Evolutionary conservation across 345 rosid species (phyloP).

Genomic region (Sonneratia alba): DNA sequence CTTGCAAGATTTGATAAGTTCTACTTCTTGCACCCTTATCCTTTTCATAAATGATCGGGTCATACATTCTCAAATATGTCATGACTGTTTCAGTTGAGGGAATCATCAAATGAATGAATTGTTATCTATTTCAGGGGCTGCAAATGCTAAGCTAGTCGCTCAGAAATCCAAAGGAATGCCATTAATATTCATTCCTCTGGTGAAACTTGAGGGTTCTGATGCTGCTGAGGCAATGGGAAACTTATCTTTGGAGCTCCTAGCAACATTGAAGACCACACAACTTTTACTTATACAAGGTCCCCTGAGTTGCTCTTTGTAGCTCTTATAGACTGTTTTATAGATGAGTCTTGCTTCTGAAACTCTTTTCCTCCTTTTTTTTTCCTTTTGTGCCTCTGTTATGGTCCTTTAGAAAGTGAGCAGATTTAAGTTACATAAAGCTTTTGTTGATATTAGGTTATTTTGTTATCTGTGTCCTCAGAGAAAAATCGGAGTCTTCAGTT

Average conservation of each 20-base stretch:
- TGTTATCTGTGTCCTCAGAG: slow-evolving; percentile 7
- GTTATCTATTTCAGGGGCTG: slow-evolving; percentile 29
- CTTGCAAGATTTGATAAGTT: not conserved
- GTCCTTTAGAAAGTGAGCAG: not conserved
- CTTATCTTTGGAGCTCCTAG: slow-evolving; percentile 53
- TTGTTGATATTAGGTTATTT: not conserved
- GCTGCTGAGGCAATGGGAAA: slow-evolving; percentile 52
- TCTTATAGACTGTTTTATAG: not conserved
- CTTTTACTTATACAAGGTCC: slow-evolving; percentile 40
- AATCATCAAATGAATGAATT: not conserved
- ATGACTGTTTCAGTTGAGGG: not conserved
- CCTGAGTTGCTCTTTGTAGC: slow-evolving; percentile 2
- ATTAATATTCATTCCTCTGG: slow-evolving; percentile 41
- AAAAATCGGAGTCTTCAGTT: slow-evolving; percentile 1
- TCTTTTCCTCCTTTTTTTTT: not conserved
- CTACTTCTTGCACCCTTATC: not conserved
- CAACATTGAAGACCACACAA: slow-evolving; percentile 37
- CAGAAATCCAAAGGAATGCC: slow-evolving; percentile 96
- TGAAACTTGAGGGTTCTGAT: slow-evolving; percentile 42
- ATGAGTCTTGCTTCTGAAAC: not conserved
- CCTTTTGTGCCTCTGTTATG: not conserved
- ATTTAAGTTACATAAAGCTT: not conserved
- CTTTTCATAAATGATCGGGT: not conserved
- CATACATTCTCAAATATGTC: not conserved
- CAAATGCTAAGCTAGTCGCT: slow-evolving; percentile 52